Base-by-base conservation (phyloP, 2,329 filamentous ascomycete genomes). In the Trichoderma atroviride region DNA sequence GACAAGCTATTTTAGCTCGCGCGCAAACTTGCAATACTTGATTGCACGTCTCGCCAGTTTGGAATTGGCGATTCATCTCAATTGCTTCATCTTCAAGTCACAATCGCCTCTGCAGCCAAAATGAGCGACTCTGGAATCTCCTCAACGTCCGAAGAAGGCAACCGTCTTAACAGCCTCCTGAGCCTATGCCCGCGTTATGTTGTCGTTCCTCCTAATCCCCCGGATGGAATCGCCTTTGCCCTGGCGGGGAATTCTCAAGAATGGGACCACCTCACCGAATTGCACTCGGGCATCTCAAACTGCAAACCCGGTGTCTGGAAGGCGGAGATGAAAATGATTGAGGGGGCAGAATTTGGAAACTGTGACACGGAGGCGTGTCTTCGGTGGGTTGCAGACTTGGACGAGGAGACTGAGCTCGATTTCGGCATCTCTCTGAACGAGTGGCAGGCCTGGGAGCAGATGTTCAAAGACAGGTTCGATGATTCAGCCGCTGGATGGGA, bases 271-370 rank as follows among this genome's bases (percentile, higher is more conserved):
- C 33, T 69, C 52, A 69, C 52, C 11, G 37, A 69, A 24, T 40
- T 16, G 53, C 63, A 66, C 9, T n/a, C 29, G 7, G 67, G 59
- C 37, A 58, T 69, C 29, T 64, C 59, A 13, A 69, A 69, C n/a
- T 69, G 67, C 67, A 69, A 69, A 22, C 67, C 59, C 5, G 59
- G 67, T 29, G 63, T 69, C 40, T 69, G 59, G 59, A 69, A 58
- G 31, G 59, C 59, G 7, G 67, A 69, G 27, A 19, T 22, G n/a
- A 69, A 22, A 14, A 14, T 13, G 0, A 16, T 69, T 24, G 59
- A 60, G n/a, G 67, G 67, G 19, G 40, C 14, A 4, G 29, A 64
- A 0, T 7, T 52, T 9, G 47, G 47, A 24, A 10, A 69, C 40
- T 40, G 50, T n/a, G 52, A 55, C 2, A 3, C 9, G 16, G 67